A percentile compares a stretch with the other conserved stretches of the same genome.
Evolutionary conservation across 139 green algal species (phyloP).

Genomic region (Zygnema circumcarinatum): DNA sequence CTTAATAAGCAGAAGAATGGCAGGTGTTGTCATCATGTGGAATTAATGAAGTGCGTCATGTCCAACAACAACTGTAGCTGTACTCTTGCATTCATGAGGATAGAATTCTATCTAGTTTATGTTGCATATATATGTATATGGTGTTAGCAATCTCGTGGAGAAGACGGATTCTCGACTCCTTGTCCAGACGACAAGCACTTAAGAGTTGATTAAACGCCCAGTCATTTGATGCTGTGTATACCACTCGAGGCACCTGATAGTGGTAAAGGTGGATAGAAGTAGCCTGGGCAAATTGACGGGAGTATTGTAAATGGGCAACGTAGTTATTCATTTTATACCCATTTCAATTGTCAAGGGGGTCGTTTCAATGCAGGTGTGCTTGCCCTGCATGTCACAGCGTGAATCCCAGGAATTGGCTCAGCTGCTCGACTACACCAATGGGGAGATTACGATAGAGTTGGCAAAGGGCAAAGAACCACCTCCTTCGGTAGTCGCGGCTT

Average conservation of each 20-base stretch:
- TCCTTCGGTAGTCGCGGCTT: conserved; percentile 1
- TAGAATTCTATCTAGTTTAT: too few species aligned
- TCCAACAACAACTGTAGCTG: too few species aligned
- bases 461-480: conserved; percentile 25
- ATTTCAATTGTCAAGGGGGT: not conserved
- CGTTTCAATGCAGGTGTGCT: conserved; percentile 20
- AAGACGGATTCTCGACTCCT: too few species aligned
- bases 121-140: too few species aligned
- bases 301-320: not conserved
- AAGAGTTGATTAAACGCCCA: not conserved
- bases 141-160: too few species aligned
- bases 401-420: not conserved
- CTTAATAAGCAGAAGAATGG: too few species aligned
- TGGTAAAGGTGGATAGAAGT: not conserved
- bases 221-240: not conserved
- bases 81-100: too few species aligned
- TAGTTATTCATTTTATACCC: not conserved
- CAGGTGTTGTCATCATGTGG: too few species aligned
- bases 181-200: not conserved
- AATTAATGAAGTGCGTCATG: too few species aligned
- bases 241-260: not conserved
- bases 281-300: not conserved
- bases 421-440: conserved; percentile 12
- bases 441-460: conserved; percentile 48
- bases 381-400: not conserved